These are phyloP conservation scores for Alloteropsis semialata DNA, from an alignment of 176 grass and related monocot species.

Conservation along the genomic window DNA sequence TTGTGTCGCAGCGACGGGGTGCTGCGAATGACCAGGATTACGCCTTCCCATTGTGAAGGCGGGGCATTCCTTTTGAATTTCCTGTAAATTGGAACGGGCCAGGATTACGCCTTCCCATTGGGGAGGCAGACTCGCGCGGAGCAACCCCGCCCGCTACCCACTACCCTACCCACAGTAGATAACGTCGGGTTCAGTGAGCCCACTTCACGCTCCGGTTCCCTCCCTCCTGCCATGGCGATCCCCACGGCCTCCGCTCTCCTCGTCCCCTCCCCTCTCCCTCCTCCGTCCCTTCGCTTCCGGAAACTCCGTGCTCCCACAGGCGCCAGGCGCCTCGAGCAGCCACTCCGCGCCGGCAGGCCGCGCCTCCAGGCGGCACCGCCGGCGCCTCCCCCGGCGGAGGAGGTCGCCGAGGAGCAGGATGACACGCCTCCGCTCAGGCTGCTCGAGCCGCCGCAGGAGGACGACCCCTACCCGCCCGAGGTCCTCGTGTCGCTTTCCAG, in stretches of 20 bases:
- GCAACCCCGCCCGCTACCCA: neutral
- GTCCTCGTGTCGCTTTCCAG: neutral
- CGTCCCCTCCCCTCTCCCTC: neutral
- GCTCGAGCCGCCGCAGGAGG: constrained; percentile 52
- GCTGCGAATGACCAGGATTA: no score
- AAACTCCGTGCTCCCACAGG: neutral
- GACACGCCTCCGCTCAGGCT: constrained; percentile 46
- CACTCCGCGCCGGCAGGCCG: constrained; percentile 23
- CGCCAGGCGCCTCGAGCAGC: neutral
- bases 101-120: neutral
- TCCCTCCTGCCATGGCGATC: constrained; percentile 16
- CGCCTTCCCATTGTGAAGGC: no score
- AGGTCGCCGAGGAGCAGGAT: constrained; percentile 8
- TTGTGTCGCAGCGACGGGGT: neutral
- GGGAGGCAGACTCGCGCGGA: neutral
- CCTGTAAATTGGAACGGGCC: neutral
- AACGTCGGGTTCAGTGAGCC: neutral
- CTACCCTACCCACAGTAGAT: no score
- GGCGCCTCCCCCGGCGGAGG: neutral
- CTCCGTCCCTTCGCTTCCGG: neutral
- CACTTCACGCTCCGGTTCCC: neutral
- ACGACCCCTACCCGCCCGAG: constrained; percentile 38
- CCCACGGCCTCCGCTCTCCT: constrained; percentile 19
- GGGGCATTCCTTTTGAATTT: no score
- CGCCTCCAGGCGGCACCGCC: constrained; percentile 33